Evolutionary conservation across 2,329 filamentous ascomycete genomes (phyloP), one percentile per base, ranked within the genome.

Genomic region (Sclerotinia subarctica): DNA sequence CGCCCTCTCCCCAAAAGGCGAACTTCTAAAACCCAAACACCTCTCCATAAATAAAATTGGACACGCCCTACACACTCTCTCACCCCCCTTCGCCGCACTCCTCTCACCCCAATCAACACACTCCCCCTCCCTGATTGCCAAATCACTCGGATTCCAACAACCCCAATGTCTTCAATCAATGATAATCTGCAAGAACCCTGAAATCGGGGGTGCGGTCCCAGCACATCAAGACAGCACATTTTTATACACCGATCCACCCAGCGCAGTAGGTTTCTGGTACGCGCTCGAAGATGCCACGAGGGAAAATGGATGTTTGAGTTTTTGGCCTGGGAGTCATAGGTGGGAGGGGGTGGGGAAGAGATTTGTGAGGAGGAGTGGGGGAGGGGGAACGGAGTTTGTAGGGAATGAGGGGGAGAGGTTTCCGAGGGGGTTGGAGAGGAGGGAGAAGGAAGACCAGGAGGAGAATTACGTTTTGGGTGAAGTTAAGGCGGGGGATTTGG

Each of bases 121-220:
- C 59, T 74, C 73, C 21, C 75, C 76, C 2, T 72, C 75, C 5
- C 76, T 79, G 56, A 78, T 82, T 19, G 78, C 78, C 0, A 83
- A 87, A 51, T 86, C 84, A 17, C 77, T 80, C 53, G 78, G 79
- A 0, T 79, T 76, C 79, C 49, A 78, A 78, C 69, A 90, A 87
- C 78, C 83, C 79, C 70, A 71, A 63, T 86, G 85, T 69, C 83
- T 99, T 64, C 95, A 99, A 82, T 95, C 91, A 78, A 99, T 99
- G 95, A 85, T 98, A 38, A 98, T 99, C 74, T 97, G 93, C 86
- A 99, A 99, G 80, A 94, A 97, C 81, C 94, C 95, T 29, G 92
- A 96, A 80, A 97, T 98, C 65, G 95, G 95, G 38, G 94, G 92
- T 29, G 91, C 91, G 2, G 95, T 98, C 54, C 93, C 91, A 0